Base-by-base conservation (phyloP, 2,329 filamentous ascomycete genomes). In the Chaetomium olivaceum region DNA sequence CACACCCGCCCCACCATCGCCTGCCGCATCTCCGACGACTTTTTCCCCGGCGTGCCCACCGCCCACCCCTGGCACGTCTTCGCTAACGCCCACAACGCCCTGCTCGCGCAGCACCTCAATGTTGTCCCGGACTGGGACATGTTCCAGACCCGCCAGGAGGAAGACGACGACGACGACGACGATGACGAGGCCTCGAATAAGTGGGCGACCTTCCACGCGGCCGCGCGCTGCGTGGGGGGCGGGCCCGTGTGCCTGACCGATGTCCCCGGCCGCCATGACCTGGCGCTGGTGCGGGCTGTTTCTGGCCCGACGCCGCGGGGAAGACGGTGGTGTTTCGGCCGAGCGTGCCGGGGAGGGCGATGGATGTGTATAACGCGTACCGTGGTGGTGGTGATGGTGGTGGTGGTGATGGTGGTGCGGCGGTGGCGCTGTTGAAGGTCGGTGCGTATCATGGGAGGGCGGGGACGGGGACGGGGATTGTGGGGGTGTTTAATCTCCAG, bases 171-270 rank as follows among this genome's bases (percentile, higher is more conserved):
- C 14, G 36, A 29, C 27, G 27, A 29, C 27, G 27, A 29, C 27
- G 27, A 29, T 6, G 27, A 29, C 6, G 6, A 29, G 27, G 27
- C 6, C 27, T 29, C 6, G 27, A 29, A 29, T 29, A 29, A 36
- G 33, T 43, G 39, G 39, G 39, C 39, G 5, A 43, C 85, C 0
- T 96, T 95, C 74, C 95, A 99, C 72, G 95, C 92, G 4, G 94
- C 95, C 1, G 93, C 93, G 1, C 86, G 95, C 56, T 96, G 92
- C 76, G 82, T 99, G 11, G 93, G 90, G 57, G 95, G 95, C 9
- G 95, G 95, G 0, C 95, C 94, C 0, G 90, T 99, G 50, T 97
- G 96, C 73, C 93, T 99, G 75, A 98, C 94, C 0, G 95, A 99
- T 76, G 85, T 88, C 0, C 94, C 94, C 0, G 93, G 92, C 0